Percentiles rank a stretch among this genome's conserved stretches.
Conservation (phyloP, 2,329 filamentous ascomycete species). For the Monosporascus sp. region DNA sequence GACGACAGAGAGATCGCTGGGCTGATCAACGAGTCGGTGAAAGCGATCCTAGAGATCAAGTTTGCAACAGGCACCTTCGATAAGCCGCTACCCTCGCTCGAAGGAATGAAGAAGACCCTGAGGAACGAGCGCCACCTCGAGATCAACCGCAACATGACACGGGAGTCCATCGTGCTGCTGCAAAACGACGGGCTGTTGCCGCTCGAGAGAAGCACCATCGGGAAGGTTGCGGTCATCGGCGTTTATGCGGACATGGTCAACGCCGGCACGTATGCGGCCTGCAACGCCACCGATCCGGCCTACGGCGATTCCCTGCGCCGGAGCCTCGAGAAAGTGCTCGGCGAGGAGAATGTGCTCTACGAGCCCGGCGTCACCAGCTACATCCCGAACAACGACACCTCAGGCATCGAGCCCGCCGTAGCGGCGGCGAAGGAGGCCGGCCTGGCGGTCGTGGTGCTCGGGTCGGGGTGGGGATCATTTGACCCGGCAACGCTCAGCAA, state of each 20-base stretch:
- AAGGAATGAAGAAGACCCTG: slow-evolving; percentile 8
- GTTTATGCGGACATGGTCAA: slow-evolving; percentile 13
- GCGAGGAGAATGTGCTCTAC: slow-evolving; percentile 16
- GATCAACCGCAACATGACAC: slow-evolving; percentile 13
- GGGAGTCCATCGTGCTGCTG: slow-evolving; percentile 16
- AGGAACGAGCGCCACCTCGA: slow-evolving; percentile 9
- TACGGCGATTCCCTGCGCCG: slow-evolving; percentile 16
- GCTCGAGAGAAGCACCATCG: not conserved
- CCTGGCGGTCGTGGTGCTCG: slow-evolving; percentile 26
- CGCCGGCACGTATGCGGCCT: slow-evolving; percentile 8
- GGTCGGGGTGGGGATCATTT: slow-evolving; percentile 14
- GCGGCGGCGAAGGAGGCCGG: slow-evolving; percentile 22
- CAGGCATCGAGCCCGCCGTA: slow-evolving; percentile 12
- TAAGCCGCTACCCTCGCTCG: slow-evolving; percentile 12
- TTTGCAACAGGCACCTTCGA: slow-evolving; percentile 17
- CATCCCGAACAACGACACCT: slow-evolving; percentile 9
- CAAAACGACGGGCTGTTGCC: slow-evolving; percentile 15
- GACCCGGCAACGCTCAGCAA: slow-evolving; percentile 17
- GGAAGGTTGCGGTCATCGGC: slow-evolving; percentile 13
- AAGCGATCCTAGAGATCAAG: slow-evolving; percentile 24
- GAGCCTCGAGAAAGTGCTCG: slow-evolving; percentile 13
- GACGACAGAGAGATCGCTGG: slow-evolving; percentile 16
- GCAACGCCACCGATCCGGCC: slow-evolving; percentile 12
- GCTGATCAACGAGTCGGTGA: slow-evolving; percentile 21
- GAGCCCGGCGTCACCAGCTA: slow-evolving; percentile 11